Conservation (phyloP, 257 asterid genomes). For the Scutellaria minor region DNA sequence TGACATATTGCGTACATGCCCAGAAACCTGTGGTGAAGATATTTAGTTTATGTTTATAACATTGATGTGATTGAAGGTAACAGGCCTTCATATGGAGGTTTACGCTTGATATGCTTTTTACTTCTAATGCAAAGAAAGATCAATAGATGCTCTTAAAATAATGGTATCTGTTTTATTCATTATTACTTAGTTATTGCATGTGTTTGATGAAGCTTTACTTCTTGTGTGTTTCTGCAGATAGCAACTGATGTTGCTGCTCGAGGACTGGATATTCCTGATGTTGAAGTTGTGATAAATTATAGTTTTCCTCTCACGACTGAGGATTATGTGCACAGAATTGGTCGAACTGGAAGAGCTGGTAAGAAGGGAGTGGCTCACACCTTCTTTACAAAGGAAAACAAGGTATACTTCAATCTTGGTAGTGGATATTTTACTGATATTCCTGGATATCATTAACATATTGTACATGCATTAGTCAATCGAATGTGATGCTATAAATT, state of each 20-base stretch:
- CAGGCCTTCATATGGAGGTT: not conserved
- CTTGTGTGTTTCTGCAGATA: conserved; percentile 57
- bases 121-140: not conserved
- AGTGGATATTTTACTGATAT: not conserved
- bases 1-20: not conserved
- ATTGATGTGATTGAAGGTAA: not conserved
- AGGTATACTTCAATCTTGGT: conserved; percentile 50
- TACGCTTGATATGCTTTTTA: conserved; percentile 4
- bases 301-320: conserved; percentile 97
- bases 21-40: conserved; percentile 1
- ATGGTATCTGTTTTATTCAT: not conserved
- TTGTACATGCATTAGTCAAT: not conserved
- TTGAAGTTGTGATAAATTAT: conserved; percentile 92
- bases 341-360: conserved; percentile 99
- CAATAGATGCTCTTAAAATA: conserved; percentile 1
- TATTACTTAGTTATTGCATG: not conserved
- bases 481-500: conserved; percentile 19
- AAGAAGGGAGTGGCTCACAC: conserved; percentile 99
- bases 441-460: not conserved
- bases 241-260: conserved; percentile 99
- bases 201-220: too few species aligned
- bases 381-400: conserved; percentile 92
- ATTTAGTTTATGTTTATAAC: not conserved
- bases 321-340: conserved; percentile 97
- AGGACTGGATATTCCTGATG: conserved; percentile 96